Evolutionary conservation across 352 stramenopile genomes (phyloP), one percentile per base, ranked within the genome.

Genomic region (Pythium brachiatum): DNA sequence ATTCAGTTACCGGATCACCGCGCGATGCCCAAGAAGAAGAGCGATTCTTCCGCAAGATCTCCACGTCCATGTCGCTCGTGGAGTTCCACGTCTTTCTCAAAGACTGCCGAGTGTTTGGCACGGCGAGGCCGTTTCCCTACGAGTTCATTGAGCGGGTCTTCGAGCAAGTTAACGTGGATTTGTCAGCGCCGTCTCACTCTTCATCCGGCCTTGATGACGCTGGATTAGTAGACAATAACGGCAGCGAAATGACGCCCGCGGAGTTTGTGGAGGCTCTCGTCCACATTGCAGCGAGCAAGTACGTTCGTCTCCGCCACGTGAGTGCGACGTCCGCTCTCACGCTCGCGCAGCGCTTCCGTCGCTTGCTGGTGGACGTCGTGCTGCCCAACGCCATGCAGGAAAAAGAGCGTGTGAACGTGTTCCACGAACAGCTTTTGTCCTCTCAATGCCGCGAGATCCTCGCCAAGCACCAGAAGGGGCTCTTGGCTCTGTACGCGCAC

Each of bases 181-280:
- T 65, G 9, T 41, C 54, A 0, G 48, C 50, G 7, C 53, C 55
- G 0, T 48, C 53, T 1, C 53, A 67, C 21, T 23, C 43, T 3
- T 53, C 59, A 3, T 53, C 59, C 23, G 34, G 23, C 3, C 59
- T 23, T 15, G 47, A 68, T 2, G 32, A 62, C 11, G 31, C 55
- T 44, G 26, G 25, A 0, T 7, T 50, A 1, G 26, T 60, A 12
- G 55, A 62, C 31, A 38, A 69, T 31, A 71, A 66, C 25, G 43
- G 70, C 15, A 71, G 59, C 50, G 80, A 89, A 51, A 88, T 89
- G 80, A 86, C 78, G 3, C 74, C 78, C 0, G 76, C 69, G 11
- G 79, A 91, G 57, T 91, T 91, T 46, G 73, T 91, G 15, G 79
- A 91, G 47, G 76, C 76, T 13, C 67, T 91, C 13, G 67, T 89